Evolutionary conservation across 148 eudicot genomes (phyloP).

Genomic region (Euryodendron excelsum): DNA sequence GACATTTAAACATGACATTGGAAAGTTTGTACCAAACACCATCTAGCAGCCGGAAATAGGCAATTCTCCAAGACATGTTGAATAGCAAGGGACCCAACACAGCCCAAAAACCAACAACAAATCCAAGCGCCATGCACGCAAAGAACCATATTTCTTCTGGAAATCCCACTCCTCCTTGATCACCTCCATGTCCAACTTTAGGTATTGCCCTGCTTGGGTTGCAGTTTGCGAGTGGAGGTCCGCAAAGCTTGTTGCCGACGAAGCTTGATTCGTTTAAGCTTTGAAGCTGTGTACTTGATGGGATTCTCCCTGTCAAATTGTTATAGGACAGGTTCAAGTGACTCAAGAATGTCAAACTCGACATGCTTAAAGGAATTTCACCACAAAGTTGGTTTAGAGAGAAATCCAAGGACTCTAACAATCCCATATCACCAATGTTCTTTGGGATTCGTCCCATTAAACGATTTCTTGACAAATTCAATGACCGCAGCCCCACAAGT

Average conservation of each 20-base stretch:
- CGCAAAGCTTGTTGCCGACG: constrained; percentile 22
- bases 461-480: neutral
- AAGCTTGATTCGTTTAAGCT: constrained; percentile 1
- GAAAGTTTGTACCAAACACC: neutral
- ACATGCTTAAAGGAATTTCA: neutral
- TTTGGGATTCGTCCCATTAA: neutral
- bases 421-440: neutral
- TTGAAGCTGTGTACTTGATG: neutral
- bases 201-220: neutral
- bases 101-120: neutral
- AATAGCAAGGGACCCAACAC: constrained; percentile 7
- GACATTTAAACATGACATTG: neutral
- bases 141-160: neutral
- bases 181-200: neutral
- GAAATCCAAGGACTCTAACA: neutral
- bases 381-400: neutral
- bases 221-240: constrained; percentile 14
- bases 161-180: neutral
- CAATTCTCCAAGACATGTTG: constrained; percentile 6
- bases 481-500: neutral
- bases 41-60: constrained; percentile 1
- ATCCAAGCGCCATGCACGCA: neutral
- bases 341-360: neutral
- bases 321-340: constrained; percentile 4
- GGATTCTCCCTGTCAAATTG: neutral